Conservation (phyloP, 2,329 filamentous ascomycete genomes). For the Macroventuria anomochaeta region DNA sequence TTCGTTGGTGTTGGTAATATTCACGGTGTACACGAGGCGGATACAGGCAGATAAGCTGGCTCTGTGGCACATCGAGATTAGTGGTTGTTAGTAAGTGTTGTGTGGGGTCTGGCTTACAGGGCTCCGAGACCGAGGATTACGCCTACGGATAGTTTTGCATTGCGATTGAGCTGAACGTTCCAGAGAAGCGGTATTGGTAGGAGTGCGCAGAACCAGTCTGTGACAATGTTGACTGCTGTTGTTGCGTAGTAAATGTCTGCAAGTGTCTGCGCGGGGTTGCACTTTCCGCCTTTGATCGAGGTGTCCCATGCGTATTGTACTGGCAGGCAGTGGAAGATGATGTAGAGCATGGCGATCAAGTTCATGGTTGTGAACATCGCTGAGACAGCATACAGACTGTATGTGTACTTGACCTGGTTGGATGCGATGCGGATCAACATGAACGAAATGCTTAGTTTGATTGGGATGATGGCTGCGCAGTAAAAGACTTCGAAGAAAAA, state of each 20-base stretch:
- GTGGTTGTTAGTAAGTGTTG: not conserved
- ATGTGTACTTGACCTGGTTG: conserved; percentile 33
- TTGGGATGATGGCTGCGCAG: conserved; percentile 45
- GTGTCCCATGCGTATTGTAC: conserved; percentile 37
- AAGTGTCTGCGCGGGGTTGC: conserved; percentile 31
- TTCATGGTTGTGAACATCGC: conserved; percentile 41
- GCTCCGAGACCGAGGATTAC: conserved; percentile 32
- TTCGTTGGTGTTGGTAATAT: conserved; percentile 40
- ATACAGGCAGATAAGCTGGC: conserved; percentile 41
- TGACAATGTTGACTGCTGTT: conserved; percentile 47
- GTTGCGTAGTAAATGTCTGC: conserved; percentile 46
- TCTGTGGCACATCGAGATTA: conserved; percentile 21
- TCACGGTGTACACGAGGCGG: conserved; percentile 46
- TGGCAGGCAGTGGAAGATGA: conserved; percentile 47
- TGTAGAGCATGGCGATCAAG: conserved; percentile 43
- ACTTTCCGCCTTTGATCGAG: conserved; percentile 34
- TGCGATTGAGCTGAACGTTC: conserved; percentile 36
- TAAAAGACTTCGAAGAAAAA: conserved; percentile 49
- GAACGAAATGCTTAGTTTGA: conserved; percentile 48
- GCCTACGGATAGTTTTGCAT: conserved; percentile 34
- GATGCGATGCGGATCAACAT: conserved; percentile 47
- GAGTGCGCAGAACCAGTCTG: conserved; percentile 48
- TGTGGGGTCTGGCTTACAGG: conserved; percentile 19
- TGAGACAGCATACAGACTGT: conserved; percentile 38
- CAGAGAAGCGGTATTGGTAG: conserved; percentile 36